These are phyloP conservation scores for Penicillium egyptiacum DNA, from an alignment of 495 filamentous ascomycete genomes.

Conservation along the genomic window DNA sequence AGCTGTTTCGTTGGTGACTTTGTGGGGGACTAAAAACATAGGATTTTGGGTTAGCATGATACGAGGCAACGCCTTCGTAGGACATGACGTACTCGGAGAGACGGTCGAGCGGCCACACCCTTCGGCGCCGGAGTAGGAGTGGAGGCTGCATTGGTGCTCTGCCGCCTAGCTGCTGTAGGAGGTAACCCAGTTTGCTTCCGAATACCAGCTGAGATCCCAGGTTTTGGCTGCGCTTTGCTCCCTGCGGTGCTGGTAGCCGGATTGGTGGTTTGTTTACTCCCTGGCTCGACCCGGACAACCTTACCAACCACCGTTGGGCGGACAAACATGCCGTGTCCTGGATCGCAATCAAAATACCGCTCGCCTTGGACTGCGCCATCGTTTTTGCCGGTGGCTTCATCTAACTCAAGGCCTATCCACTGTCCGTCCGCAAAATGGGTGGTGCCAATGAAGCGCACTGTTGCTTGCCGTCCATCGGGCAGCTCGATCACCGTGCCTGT, in stretches of 20 bases:
- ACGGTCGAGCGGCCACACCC: conserved; percentile 46
- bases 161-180: conserved; percentile 54
- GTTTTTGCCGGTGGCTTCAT: conserved; percentile 84
- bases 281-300: conserved; percentile 56
- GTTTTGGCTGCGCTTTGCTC: conserved; percentile 35
- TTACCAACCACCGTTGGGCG: conserved; percentile 59
- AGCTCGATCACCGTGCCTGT: conserved; percentile 65
- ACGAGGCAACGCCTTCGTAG: background rate
- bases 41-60: conserved; percentile 12
- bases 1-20: conserved; percentile 82
- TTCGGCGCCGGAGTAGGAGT: conserved; percentile 64
- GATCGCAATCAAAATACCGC: conserved; percentile 84
- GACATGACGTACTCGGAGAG: conserved; percentile 55
- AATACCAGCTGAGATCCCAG: conserved; percentile 31
- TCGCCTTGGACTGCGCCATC: conserved; percentile 88
- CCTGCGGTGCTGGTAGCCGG: conserved; percentile 26
- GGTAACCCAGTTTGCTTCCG: conserved; percentile 48
- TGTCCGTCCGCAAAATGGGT: conserved; percentile 77
- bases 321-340: conserved; percentile 85
- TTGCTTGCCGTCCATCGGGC: conserved; percentile 71
- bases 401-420: conserved; percentile 90
- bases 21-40: conserved; percentile 60
- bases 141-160: conserved; percentile 61
- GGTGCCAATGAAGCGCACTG: conserved; percentile 75
- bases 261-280: conserved; percentile 38